phyloP scores from a whole-genome alignment of 805 yeast species.

The Nakazawaea populi region DNA sequence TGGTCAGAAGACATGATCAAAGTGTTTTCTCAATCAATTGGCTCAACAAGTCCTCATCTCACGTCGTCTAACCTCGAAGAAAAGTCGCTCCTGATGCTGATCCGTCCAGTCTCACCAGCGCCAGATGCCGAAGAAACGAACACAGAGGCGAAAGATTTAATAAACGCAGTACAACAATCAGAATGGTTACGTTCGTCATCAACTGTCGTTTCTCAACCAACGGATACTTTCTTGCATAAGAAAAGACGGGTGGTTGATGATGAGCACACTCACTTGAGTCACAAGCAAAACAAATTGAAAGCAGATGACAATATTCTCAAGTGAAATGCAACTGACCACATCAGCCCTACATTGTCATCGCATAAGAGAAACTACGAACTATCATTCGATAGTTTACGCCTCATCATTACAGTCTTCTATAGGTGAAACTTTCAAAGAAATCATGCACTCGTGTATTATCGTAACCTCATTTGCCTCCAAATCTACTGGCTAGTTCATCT shows the following conservation, averaged over 20 bases:
- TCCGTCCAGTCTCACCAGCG: too few species aligned
- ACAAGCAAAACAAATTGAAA: too few species aligned
- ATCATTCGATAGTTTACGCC: too few species aligned
- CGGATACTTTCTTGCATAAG: conserved; percentile 4
- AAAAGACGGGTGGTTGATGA: conserved; percentile 1
- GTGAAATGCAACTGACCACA: too few species aligned
- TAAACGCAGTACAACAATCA: conserved; percentile 1
- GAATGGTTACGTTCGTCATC: not conserved
- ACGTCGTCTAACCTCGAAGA: not conserved
- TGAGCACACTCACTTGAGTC: not conserved
- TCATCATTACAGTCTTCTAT: too few species aligned
- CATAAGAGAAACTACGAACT: too few species aligned
- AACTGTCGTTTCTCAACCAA: not conserved
- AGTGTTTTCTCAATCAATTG: not conserved
- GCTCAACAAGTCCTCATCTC: not conserved
- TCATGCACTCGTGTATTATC: not conserved
- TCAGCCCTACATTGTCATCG: too few species aligned
- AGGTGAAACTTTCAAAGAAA: too few species aligned
- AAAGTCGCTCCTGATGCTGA: not conserved
- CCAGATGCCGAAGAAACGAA: not conserved
- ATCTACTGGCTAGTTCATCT: conserved; percentile 1
- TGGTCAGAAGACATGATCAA: not conserved
- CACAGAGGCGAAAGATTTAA: not conserved
- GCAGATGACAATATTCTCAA: too few species aligned
- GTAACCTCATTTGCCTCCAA: not conserved